Evolutionary conservation across 129 eudicot genomes (phyloP), one percentile per base, ranked within the genome.

Genomic region (Flaveria robusta): DNA sequence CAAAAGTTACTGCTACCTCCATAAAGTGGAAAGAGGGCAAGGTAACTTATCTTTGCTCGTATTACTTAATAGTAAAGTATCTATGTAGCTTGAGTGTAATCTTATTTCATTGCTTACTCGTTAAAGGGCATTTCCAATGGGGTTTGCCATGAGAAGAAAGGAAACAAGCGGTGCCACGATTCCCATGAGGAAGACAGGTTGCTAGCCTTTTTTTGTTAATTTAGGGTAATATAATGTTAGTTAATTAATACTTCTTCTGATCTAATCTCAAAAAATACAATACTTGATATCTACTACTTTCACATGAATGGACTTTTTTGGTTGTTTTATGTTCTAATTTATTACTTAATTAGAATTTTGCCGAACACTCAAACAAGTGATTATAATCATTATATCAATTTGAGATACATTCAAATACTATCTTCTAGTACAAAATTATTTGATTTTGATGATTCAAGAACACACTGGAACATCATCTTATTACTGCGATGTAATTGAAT

Each of bases 21-120:
- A 95, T 95, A 26, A 89, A 87, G 67, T 95, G 99, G 97, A 95
- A 91, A 82, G 92, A 95, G 71, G 99, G 99, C 81, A 83, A 65
- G 92, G 97, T 95, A 82, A 22, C 34, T 3, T 56, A 13, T 56
- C 22, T 31, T 31, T 4, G 37, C 7, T 31, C 37, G 37, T 31
- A 4, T 31, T 31, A 31, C 37, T 31, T 0, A 31, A 31, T 31
- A 31, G 37, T 31, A 31, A 31, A 4, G 7, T 31, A 31, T 31
- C 37, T 31, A 31, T 5, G 37, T 31, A 31, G 37, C 37, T 31
- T 31, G 37, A 5, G 22, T 14, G 47, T 63, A 1, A 50, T 55
- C 75, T 74, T 23, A 80, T 66, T 0, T 56, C 7, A 0, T 66
- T 73, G 23, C 24, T 9, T 66, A 15, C 31, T 29, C 18, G 66